Percentiles rank a stretch among this genome's conserved stretches.
Conservation (phyloP, 106 monocot genomes). For the Agapanthus africanus region DNA sequence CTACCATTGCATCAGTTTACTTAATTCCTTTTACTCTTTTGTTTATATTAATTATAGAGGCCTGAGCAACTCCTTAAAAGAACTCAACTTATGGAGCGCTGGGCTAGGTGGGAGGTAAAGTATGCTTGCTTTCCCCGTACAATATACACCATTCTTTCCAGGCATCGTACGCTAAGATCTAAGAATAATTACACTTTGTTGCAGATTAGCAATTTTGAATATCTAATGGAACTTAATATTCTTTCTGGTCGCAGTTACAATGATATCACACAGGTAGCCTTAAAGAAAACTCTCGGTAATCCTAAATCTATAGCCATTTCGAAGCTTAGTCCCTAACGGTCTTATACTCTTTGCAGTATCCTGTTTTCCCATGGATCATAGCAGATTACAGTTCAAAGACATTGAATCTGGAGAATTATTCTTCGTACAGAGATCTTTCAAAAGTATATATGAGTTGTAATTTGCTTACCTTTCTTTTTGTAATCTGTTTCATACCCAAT, state of each 20-base stretch:
- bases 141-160: not conserved
- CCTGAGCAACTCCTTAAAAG: constrained; percentile 85
- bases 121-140: constrained; percentile 8
- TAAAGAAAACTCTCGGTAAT: not conserved
- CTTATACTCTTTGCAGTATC: constrained; percentile 63
- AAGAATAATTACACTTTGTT: constrained; percentile 9
- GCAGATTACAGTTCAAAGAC: constrained; percentile 71
- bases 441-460: constrained; percentile 41
- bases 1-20: not conserved
- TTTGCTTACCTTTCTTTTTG: not conserved
- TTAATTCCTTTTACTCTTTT: not conserved
- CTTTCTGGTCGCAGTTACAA: constrained; percentile 98
- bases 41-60: constrained; percentile 40
- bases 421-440: constrained; percentile 86
- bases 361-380: constrained; percentile 98
- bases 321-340: not conserved
- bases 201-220: constrained; percentile 99
- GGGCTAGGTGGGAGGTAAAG: constrained; percentile 98
- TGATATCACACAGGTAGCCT: constrained; percentile 89
- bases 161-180: not conserved
- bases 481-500: not conserved
- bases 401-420: constrained; percentile 70
- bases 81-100: constrained; percentile 94
- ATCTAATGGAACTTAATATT: constrained; percentile 96
- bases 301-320: not conserved